Base-by-base conservation (phyloP, 2,329 filamentous ascomycete genomes). In the Nemania sp. region DNA sequence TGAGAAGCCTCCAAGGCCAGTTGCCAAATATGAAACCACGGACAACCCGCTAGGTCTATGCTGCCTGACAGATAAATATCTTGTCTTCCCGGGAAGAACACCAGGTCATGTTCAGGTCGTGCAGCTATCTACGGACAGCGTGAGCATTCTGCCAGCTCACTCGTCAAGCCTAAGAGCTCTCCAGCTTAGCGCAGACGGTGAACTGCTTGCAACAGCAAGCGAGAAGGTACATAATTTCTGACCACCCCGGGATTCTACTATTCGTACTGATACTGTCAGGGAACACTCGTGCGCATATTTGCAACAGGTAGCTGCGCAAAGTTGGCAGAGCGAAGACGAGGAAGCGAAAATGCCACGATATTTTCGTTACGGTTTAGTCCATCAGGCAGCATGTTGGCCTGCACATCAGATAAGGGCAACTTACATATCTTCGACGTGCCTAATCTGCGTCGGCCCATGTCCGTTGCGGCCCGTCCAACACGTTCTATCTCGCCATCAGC, bases 331-430 rank as follows among this genome's bases (percentile, higher is more conserved):
- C 83, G 97, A 50, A 88, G 95, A 45, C 87, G 95, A 35, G 95
- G 95, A 43, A 89, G 96, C 49, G 95, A 99, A 71, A 89, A 87
- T 37, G 93, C 95, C 15, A 87, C 87, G 55, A 90, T 98, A 67
- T 97, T 91, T 77, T 94, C 91, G 1, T 81, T 99, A 11, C 89
- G 90, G 11, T 95, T 99, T 74, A 96, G 91, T 18, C 93, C 93
- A 0, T 88, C 88, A 0, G 90, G 90, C 53, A 85, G 83, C 45
- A 84, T 92, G 72, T 83, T 98, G 11, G 95, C 95, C 25, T 94
- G 92, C 63, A 98, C 94, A 1, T 97, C 93, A 1, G 95, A 99
- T 80, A 99, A 98, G 77, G 93, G 91, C 5, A 99, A 93, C 0
- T 81, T 99, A 11, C 95, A 99, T 76, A 84, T 99, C 39, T 99